These are phyloP conservation scores for Kwoniella botswanensis DNA, from an alignment of 768 basidiomycete genomes.

Conservation along the genomic window DNA sequence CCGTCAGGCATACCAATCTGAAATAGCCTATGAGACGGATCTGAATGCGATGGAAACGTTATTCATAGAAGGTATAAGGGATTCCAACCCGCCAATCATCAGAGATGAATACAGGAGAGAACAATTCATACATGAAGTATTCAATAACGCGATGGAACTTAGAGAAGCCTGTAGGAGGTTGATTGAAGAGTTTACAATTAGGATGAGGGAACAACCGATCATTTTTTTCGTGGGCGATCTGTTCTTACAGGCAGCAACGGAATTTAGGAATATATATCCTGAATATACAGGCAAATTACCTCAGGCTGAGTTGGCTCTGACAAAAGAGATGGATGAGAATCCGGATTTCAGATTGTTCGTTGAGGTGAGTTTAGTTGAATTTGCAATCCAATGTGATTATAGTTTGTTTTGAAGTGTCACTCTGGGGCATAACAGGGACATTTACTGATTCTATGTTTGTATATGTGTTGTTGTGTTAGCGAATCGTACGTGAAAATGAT, in stretches of 20 bases:
- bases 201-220: conserved; percentile 85
- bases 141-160: conserved; percentile 92
- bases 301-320: conserved; percentile 80
- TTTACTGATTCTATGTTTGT: not conserved
- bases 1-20: conserved; percentile 82
- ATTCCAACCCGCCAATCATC: conserved; percentile 77
- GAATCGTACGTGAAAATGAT: conserved; percentile 65
- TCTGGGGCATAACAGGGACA: too few species aligned
- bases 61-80: conserved; percentile 75
- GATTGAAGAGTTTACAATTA: conserved; percentile 82
- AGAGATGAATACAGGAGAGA: conserved; percentile 68
- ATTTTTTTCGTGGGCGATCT: conserved; percentile 87
- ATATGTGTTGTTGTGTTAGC: conserved; percentile 50
- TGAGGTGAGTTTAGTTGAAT: conserved; percentile 62
- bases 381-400: too few species aligned
- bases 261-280: conserved; percentile 85
- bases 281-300: conserved; percentile 74
- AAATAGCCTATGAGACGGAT: conserved; percentile 87
- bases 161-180: conserved; percentile 79
- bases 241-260: conserved; percentile 81
- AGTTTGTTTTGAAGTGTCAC: too few species aligned
- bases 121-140: conserved; percentile 91
- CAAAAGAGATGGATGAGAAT: conserved; percentile 83
- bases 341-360: conserved; percentile 80
- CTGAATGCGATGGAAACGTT: conserved; percentile 84